Conservation (phyloP, 805 yeast species). For the Candida pseudoglaebosa region DNA sequence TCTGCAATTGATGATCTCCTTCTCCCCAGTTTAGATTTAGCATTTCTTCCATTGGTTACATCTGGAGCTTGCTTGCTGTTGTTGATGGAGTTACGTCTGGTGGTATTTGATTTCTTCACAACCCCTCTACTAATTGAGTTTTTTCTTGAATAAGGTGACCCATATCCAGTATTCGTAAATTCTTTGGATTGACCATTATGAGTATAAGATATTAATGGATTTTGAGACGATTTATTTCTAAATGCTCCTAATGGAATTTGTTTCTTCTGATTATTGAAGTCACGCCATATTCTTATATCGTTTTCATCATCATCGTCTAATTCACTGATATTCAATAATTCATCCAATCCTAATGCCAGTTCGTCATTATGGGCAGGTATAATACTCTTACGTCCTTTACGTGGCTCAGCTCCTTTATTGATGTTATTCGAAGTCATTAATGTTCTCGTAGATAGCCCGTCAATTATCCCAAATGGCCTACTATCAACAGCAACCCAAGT, state of each 20-base stretch:
- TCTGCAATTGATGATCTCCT: conserved; percentile 69
- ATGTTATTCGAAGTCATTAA: conserved; percentile 23
- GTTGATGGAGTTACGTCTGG: conserved; percentile 2
- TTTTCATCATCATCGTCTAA: conserved; percentile 68
- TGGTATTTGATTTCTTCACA: conserved; percentile 4
- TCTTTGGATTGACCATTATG: conserved; percentile 23
- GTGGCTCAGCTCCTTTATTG: conserved; percentile 1
- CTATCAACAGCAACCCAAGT: conserved; percentile 80
- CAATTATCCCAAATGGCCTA: conserved; percentile 90
- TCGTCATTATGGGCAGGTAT: conserved; percentile 21
- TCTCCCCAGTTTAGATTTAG: conserved; percentile 30
- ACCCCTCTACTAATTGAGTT: conserved; percentile 6
- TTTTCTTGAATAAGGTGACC: conserved; percentile 11
- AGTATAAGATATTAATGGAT: conserved; percentile 14
- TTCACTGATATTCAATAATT: conserved; percentile 82
- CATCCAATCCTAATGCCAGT: conserved; percentile 58
- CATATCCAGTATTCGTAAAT: conserved; percentile 15
- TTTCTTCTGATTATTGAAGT: conserved; percentile 41
- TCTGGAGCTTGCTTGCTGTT: not conserved
- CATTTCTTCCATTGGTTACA: not conserved
- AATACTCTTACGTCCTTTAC: conserved; percentile 16
- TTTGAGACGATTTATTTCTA: conserved; percentile 58
- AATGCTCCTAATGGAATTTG: conserved; percentile 84
- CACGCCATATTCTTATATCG: conserved; percentile 47
- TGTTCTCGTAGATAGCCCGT: conserved; percentile 87